Percentiles rank a stretch among this genome's conserved stretches.
These are phyloP conservation scores for Zymoseptoria brevis DNA, from an alignment of 2,329 filamentous ascomycete genomes.

Conservation along the genomic window DNA sequence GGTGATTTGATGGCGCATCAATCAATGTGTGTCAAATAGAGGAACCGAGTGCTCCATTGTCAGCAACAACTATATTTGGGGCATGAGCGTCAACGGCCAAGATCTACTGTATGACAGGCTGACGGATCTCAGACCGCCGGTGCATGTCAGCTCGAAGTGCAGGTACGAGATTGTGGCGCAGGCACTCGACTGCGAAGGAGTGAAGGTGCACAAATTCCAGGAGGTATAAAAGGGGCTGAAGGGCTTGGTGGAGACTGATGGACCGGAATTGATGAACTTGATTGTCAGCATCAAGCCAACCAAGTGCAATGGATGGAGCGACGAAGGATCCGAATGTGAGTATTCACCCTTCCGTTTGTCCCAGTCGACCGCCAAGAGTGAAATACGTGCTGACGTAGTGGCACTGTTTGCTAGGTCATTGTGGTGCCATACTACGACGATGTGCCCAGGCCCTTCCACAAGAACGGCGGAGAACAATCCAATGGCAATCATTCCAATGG, in stretches of 20 bases:
- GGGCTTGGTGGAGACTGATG: slow-evolving; percentile 23
- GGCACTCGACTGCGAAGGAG: slow-evolving; percentile 31
- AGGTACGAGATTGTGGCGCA: slow-evolving; percentile 37
- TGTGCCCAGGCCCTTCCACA: slow-evolving; percentile 30
- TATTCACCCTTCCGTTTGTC: neutral
- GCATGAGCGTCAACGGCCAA: slow-evolving; percentile 39
- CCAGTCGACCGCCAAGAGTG: neutral
- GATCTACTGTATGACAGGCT: slow-evolving; percentile 36
- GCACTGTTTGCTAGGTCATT: slow-evolving; percentile 21
- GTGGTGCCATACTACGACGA: slow-evolving; percentile 45
- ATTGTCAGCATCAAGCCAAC: slow-evolving; percentile 34
- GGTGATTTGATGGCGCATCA: too few species aligned
- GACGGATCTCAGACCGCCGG: slow-evolving; percentile 27
- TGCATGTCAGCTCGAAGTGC: slow-evolving; percentile 23
- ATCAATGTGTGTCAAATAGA: too few species aligned
- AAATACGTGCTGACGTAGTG: neutral
- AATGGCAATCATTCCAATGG: neutral
- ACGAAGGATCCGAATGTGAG: slow-evolving; percentile 34
- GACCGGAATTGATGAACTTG: slow-evolving; percentile 34
- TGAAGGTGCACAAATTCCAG: slow-evolving; percentile 22
- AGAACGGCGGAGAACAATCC: slow-evolving; percentile 1
- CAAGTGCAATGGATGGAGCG: slow-evolving; percentile 37
- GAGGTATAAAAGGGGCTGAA: slow-evolving; percentile 29
- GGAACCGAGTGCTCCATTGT: too few species aligned
- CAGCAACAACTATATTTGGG: slow-evolving; percentile 37